These are phyloP conservation scores for Epichloe sp. DNA, from an alignment of 2,329 filamentous ascomycete genomes.

Conservation along the genomic window DNA sequence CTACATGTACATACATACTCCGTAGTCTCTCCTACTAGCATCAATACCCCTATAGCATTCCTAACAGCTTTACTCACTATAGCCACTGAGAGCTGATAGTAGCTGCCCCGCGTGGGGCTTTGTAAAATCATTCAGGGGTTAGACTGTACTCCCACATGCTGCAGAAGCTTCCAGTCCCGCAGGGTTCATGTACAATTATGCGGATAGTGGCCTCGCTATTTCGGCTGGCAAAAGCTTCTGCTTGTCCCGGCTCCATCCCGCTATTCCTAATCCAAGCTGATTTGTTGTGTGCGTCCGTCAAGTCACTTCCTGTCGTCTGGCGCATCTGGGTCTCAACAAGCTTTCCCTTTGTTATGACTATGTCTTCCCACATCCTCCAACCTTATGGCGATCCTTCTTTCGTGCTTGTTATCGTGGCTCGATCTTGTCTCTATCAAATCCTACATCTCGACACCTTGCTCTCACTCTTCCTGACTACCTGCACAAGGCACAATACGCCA, in stretches of 20 bases:
- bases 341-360: background rate
- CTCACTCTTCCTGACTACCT: too few relatives aligned
- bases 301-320: background rate
- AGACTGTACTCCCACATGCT: too few relatives aligned
- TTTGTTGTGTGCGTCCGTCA: background rate
- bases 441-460: background rate
- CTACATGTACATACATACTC: too few relatives aligned
- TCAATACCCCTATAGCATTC: too few relatives aligned
- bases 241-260: background rate
- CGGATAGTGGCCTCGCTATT: background rate
- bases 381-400: background rate
- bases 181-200: background rate
- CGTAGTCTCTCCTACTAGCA: too few relatives aligned
- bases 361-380: background rate
- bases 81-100: too few relatives aligned
- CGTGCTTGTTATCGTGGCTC: background rate
- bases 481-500: too few relatives aligned
- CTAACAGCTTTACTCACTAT: too few relatives aligned
- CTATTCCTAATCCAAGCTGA: background rate
- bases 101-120: too few relatives aligned
- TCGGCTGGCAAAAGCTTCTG: slow-evolving; percentile 1
- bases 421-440: background rate
- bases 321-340: background rate
- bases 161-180: too few relatives aligned
- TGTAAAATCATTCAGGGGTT: too few relatives aligned